These are phyloP conservation scores for Teratosphaeria pseudoeucalypti DNA, from an alignment of 2,329 filamentous ascomycete genomes.

Conservation along the genomic window DNA sequence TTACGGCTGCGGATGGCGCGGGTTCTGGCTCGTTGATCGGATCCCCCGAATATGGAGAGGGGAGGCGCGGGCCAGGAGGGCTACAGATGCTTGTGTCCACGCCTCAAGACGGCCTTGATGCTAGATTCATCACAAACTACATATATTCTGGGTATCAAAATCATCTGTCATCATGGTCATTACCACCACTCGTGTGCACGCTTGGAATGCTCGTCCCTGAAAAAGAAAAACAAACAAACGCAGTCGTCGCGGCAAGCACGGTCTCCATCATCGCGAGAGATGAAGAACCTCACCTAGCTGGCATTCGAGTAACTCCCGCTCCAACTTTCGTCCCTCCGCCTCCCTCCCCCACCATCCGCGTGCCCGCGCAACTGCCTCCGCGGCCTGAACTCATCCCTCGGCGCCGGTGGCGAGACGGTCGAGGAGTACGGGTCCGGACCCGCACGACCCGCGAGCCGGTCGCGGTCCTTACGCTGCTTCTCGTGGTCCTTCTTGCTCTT, in stretches of 20 bases:
- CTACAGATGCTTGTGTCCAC: too few relatives aligned
- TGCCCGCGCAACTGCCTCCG: background rate
- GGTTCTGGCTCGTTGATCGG: too few relatives aligned
- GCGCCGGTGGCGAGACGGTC: background rate
- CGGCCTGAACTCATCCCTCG: slow-evolving; percentile 4
- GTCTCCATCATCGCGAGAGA: background rate
- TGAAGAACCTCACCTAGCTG: background rate
- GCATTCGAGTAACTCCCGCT: background rate
- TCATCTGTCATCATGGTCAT: background rate
- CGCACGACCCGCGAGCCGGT: background rate
- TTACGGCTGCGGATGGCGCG: too few relatives aligned
- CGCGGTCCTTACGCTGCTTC: slow-evolving; percentile 3
- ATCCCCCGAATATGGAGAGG: too few relatives aligned
- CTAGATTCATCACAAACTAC: background rate
- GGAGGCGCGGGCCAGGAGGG: too few relatives aligned
- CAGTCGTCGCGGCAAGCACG: background rate
- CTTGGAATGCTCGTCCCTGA: background rate
- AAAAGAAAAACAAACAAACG: background rate
- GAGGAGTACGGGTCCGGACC: slow-evolving; percentile 7
- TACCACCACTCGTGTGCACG: background rate
- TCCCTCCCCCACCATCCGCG: background rate
- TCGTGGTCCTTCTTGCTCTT: slow-evolving; percentile 17
- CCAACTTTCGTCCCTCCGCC: background rate
- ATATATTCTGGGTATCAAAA: background rate
- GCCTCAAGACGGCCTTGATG: too few relatives aligned